A percentile compares a stretch with the other conserved stretches of the same genome.
Conservation (phyloP, 495 filamentous ascomycete genomes). For the Lepidopterella palustris region DNA sequence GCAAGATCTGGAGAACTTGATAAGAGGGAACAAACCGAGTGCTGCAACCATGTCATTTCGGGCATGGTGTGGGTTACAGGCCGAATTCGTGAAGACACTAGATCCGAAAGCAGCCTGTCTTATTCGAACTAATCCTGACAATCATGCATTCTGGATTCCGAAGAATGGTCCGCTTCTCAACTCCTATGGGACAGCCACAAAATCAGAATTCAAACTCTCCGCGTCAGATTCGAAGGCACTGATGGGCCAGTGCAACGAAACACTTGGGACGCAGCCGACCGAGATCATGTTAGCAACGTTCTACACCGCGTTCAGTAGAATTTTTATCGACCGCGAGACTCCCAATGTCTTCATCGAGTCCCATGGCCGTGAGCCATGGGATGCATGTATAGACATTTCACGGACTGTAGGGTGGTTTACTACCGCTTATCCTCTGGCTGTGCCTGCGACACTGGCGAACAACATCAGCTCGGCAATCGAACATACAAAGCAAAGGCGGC, state of each 20-base stretch:
- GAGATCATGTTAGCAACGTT: conserved; percentile 33
- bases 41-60: conserved; percentile 22
- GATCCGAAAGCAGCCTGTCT: no score
- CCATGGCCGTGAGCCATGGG: conserved; percentile 34
- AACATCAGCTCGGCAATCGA: conserved; percentile 22
- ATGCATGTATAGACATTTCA: conserved; percentile 28
- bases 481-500: conserved; percentile 22
- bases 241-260: conserved; percentile 16
- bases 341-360: conserved; percentile 33
- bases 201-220: conserved; percentile 20
- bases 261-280: conserved; percentile 26
- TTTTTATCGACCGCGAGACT: conserved; percentile 22
- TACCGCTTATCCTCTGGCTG: conserved; percentile 25
- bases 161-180: no score
- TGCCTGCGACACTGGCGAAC: conserved; percentile 20
- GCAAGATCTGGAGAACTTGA: conserved; percentile 24
- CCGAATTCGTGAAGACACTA: no score
- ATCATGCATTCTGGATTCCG: no score
- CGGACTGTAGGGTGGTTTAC: conserved; percentile 37
- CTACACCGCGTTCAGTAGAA: conserved; percentile 34
- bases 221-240: conserved; percentile 17
- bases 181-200: conserved; percentile 25
- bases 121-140: no score
- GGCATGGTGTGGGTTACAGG: conserved; percentile 19
- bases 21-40: conserved; percentile 13